Percentiles rank a stretch among this genome's conserved stretches.
These are phyloP conservation scores for Chenopodium formosanum DNA, from an alignment of 148 eudicot species.

Conservation along the genomic window DNA sequence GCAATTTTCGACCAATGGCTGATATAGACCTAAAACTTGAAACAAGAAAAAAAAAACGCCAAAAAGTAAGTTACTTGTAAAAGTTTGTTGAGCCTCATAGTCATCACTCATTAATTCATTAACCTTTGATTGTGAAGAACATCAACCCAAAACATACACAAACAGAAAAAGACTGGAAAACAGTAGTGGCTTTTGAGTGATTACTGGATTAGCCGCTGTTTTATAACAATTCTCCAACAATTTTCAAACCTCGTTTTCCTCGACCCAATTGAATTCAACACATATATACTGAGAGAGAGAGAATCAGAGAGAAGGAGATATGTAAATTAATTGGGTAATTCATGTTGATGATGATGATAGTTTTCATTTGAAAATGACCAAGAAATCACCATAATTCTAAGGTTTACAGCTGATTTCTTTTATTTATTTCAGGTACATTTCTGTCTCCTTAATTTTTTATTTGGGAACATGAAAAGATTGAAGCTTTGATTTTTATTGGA, in stretches of 20 bases:
- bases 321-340: background rate
- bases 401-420: background rate
- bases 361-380: background rate
- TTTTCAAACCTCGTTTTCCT: constrained; percentile 8
- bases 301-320: too few relatives aligned
- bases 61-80: too few relatives aligned
- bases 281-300: background rate
- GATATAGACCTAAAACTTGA: too few relatives aligned
- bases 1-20: too few relatives aligned
- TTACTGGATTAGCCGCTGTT: too few relatives aligned
- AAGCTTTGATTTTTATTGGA: background rate
- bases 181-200: too few relatives aligned
- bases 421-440: background rate
- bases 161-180: too few relatives aligned
- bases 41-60: too few relatives aligned
- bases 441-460: background rate
- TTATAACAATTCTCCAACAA: background rate
- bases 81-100: too few relatives aligned
- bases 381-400: background rate
- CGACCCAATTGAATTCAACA: background rate
- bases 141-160: too few relatives aligned
- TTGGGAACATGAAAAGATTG: background rate
- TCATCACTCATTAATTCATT: too few relatives aligned
- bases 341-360: background rate
- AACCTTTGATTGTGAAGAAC: too few relatives aligned